Percentiles rank a stretch among this genome's conserved stretches.
Evolutionary conservation across 2,329 filamentous ascomycete genomes (phyloP).

Genomic region (Pestalotiopsis sp.): DNA sequence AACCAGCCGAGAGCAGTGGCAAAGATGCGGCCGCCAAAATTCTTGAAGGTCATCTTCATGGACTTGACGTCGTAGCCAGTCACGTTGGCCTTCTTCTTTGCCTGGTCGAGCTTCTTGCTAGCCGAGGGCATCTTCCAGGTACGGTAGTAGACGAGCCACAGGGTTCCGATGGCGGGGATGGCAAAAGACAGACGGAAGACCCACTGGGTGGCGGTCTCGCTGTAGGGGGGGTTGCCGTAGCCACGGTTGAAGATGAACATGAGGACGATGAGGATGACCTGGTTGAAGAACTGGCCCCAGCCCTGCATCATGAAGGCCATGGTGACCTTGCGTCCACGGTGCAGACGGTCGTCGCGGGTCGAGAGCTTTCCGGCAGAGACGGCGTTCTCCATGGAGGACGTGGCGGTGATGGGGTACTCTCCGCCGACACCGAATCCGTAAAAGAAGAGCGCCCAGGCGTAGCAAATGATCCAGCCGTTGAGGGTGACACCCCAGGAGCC

Average conservation of each 20-base stretch:
- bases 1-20: constrained; percentile 92
- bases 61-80: constrained; percentile 93
- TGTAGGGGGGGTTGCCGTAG: constrained; percentile 76
- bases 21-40: constrained; percentile 85
- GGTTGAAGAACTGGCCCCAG: constrained; percentile 96
- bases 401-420: constrained; percentile 96
- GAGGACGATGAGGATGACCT: constrained; percentile 83
- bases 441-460: constrained; percentile 93
- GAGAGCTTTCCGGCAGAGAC: constrained; percentile 85
- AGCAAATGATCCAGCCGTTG: constrained; percentile 97
- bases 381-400: constrained; percentile 90
- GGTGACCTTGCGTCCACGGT: constrained; percentile 94
- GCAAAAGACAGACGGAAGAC: constrained; percentile 92
- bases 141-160: constrained; percentile 96
- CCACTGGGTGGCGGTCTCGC: constrained; percentile 77
- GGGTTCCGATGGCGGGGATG: constrained; percentile 84
- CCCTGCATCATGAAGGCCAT: constrained; percentile 98
- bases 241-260: constrained; percentile 88
- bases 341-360: constrained; percentile 88
- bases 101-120: constrained; percentile 76
- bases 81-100: constrained; percentile 84
- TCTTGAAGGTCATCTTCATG: constrained; percentile 73
- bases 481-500: constrained; percentile 85
- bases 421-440: constrained; percentile 78
- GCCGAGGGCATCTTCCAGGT: constrained; percentile 92